These are phyloP conservation scores for Saccharomyces hybrid DNA, from an alignment of 1,139 yeast species.

Conservation along the genomic window DNA sequence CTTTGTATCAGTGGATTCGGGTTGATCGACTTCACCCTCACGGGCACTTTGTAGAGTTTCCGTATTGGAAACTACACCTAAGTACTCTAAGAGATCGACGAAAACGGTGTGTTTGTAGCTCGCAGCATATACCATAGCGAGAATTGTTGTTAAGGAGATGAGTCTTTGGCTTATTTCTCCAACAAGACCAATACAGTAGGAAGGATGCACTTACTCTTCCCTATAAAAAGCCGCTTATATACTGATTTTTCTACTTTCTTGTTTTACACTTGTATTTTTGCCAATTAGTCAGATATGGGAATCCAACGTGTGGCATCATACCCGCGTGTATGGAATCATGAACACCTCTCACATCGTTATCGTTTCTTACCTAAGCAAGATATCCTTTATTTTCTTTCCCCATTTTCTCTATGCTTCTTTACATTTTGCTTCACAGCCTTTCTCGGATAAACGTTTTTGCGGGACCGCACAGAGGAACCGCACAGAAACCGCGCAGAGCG, in stretches of 20 bases:
- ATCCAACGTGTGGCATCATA: background rate
- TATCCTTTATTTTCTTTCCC: background rate
- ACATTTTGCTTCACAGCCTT: background rate
- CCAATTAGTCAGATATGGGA: background rate
- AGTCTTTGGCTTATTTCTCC: background rate
- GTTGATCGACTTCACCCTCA: background rate
- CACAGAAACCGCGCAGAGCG: background rate
- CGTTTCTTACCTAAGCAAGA: background rate
- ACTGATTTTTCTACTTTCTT: background rate
- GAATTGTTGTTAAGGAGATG: background rate
- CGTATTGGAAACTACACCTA: background rate
- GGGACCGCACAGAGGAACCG: background rate
- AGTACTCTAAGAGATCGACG: conserved; percentile 2
- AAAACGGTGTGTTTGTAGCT: conserved; percentile 1
- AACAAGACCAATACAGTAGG: background rate
- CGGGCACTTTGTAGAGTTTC: background rate
- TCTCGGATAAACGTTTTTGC: background rate
- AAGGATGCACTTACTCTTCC: background rate
- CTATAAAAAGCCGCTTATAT: background rate
- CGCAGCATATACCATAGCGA: background rate
- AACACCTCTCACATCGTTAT: background rate
- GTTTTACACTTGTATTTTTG: background rate
- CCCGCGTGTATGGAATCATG: background rate
- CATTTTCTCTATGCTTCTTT: background rate
- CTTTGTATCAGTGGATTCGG: background rate